phyloP scores from a whole-genome alignment of 169 alveolate genomes.

The Eimeria tenella region DNA sequence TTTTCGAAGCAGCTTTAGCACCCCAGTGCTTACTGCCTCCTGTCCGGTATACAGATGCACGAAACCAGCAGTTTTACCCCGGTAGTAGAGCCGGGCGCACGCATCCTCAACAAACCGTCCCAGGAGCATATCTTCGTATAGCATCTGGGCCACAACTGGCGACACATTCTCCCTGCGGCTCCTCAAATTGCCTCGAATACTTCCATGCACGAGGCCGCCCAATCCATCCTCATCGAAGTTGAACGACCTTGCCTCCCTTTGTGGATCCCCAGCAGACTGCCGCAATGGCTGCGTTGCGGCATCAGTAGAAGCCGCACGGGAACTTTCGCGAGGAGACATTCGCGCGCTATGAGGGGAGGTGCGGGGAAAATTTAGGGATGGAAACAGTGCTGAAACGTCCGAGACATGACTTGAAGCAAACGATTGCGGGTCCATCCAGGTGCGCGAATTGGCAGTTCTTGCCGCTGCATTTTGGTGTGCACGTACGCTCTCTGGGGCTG shows the following conservation, averaged over 20 bases:
- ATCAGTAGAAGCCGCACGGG: neutral
- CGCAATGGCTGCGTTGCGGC: slow-evolving; percentile 25
- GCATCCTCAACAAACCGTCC: slow-evolving; percentile 91
- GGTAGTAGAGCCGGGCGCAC: slow-evolving; percentile 90
- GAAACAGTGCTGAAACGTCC: neutral
- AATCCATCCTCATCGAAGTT: slow-evolving; percentile 32
- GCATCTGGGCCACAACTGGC: slow-evolving; percentile 84
- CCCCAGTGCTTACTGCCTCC: slow-evolving; percentile 92
- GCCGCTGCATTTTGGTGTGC: slow-evolving; percentile 9
- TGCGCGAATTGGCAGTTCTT: slow-evolving; percentile 1
- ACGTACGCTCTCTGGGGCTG: neutral
- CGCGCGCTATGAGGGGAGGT: neutral
- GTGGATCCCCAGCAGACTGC: neutral
- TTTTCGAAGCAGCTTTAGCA: slow-evolving; percentile 88
- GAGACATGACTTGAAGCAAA: slow-evolving; percentile 17
- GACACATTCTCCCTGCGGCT: slow-evolving; percentile 71
- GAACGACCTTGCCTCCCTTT: neutral
- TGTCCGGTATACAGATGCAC: slow-evolving; percentile 92
- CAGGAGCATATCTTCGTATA: slow-evolving; percentile 88
- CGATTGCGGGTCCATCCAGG: neutral
- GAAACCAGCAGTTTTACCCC: slow-evolving; percentile 91
- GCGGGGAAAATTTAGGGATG: neutral
- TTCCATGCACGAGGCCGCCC: slow-evolving; percentile 64
- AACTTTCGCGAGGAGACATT: neutral
- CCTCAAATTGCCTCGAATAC: slow-evolving; percentile 41